phyloP scores from a whole-genome alignment of 164 flowering plant species.

The Echeveria elegans region DNA sequence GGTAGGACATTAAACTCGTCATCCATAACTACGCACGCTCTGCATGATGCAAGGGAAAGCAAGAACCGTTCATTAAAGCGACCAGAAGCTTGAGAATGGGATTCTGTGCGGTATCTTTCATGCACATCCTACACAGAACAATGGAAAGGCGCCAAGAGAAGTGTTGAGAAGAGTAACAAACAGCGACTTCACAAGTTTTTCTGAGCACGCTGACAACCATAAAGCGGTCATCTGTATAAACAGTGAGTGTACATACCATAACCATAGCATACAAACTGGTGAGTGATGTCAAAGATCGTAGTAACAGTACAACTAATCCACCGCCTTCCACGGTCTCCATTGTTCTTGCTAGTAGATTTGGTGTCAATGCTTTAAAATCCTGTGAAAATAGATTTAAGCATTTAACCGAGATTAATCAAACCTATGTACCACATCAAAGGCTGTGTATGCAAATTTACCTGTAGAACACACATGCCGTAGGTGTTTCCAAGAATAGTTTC shows the following conservation, averaged over 20 bases:
- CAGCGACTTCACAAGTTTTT: background rate
- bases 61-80: constrained; percentile 96
- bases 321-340: constrained; percentile 98
- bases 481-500: constrained; percentile 92
- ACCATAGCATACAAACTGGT: constrained; percentile 95
- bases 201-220: background rate
- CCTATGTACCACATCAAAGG: background rate
- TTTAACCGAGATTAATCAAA: background rate
- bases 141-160: background rate
- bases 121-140: constrained; percentile 77
- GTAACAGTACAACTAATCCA: constrained; percentile 71
- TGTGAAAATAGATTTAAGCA: constrained; percentile 12
- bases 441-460: constrained; percentile 34
- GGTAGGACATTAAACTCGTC: constrained; percentile 86
- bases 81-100: constrained; percentile 64
- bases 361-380: constrained; percentile 98
- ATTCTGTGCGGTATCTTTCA: constrained; percentile 88
- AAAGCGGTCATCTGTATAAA: too few species aligned
- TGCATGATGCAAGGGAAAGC: constrained; percentile 81
- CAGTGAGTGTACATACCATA: constrained; percentile 44
- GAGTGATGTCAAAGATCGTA: constrained; percentile 71
- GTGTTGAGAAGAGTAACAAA: background rate
- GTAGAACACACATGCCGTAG: constrained; percentile 90
- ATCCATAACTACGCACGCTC: constrained; percentile 82
- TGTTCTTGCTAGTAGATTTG: constrained; percentile 94